Base-by-base conservation (phyloP, 345 rosid species). In the Hypericum perforatum region DNA sequence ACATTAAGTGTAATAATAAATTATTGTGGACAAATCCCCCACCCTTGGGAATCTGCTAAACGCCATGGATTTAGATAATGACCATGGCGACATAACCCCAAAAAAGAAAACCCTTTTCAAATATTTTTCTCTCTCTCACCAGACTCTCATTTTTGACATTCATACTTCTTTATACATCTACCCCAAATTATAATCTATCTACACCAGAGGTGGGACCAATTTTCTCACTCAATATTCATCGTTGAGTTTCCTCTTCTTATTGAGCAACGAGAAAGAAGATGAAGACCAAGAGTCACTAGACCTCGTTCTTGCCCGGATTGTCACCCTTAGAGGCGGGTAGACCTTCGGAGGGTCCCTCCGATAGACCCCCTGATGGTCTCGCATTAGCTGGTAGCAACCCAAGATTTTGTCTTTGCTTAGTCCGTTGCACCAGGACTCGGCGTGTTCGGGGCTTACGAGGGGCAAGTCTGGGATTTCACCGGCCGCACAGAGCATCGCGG, bases 401-500 rank as follows among this genome's bases (percentile, higher is more conserved):
- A 70, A 70, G 41, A 88, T 78, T 75, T 83, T 85, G 66, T 92
- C 96, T 22, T 88, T 88, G 81, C 84, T 75, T 59, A 92, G 73
- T 52, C 98, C 98, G 36, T 78, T 81, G 62, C 96, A 92, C 98
- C 96, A 92, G 13, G 86, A 74, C 74, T 92, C 95, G 15, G 89
- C 95, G 45, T 67, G 72, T 45, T 85, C 95, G 0, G 83, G 88
- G 63, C 70, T 75, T 55, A 55, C 62, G 42, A 83, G 82, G 5
- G 96, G 68, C 70, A 88, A 63, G 53, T 74, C 80, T 53, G 95
- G 98, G 36, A 88, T 76, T 60, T 78, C 95, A 50, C 72, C 74
- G 39, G 95, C 95, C 32, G 86, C 96, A 39, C 82, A 88, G 1
- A 92, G 85, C 58, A 88, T 78, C 5, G 96, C 96, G 15, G 95